Base-by-base conservation (phyloP, 1,139 yeast genomes). In the Yarrowia galli region DNA sequence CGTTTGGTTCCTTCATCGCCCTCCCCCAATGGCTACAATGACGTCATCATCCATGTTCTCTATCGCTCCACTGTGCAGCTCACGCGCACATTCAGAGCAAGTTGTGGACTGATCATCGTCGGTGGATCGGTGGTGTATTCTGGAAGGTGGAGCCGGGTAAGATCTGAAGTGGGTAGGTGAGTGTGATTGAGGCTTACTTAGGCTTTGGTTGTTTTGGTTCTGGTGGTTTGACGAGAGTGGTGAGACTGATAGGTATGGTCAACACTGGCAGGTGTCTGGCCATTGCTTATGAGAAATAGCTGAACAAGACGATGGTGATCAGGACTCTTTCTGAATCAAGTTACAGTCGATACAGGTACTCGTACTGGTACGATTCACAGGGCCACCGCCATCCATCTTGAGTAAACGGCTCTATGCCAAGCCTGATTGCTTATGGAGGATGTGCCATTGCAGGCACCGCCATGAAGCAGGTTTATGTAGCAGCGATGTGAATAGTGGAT, bases 91-190 rank as follows among this genome's bases (percentile, higher is more conserved):
- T 56, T 40, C 28, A 40, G 49, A 56, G 64, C 64, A 56, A 56
- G 25, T 25, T 32, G 25, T 54, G 64, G 64, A 56, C 64, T 56
- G 64, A 56, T 56, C 64, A 56, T 56, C 49, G 49, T 56, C 49
- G 49, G 64, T 42, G 49, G 64, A 40, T 42, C 48, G 22, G 20
- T 42, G 49, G 63, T 18, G 38, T 38, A 2, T 56, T 56, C 64
- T 42, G 32, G 64, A 56, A 56, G 63, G 63, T 56, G 63, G 58
- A 35, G 28, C 54, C 54, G 36, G 38, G 54, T 20, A 36, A 36
- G 28, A n/a, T n/a, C n/a, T n/a, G n/a, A n/a, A n/a, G n/a, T n/a
- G n/a, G n/a, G n/a, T n/a, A 35, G 38, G 36, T 10, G 36, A 32
- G 36, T 32, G 13, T 2, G 16, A 13, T 18, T 9, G 42, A 16